phyloP scores from a whole-genome alignment of 306 rosid genomes.

The Pterocarpus macrocarpus region DNA sequence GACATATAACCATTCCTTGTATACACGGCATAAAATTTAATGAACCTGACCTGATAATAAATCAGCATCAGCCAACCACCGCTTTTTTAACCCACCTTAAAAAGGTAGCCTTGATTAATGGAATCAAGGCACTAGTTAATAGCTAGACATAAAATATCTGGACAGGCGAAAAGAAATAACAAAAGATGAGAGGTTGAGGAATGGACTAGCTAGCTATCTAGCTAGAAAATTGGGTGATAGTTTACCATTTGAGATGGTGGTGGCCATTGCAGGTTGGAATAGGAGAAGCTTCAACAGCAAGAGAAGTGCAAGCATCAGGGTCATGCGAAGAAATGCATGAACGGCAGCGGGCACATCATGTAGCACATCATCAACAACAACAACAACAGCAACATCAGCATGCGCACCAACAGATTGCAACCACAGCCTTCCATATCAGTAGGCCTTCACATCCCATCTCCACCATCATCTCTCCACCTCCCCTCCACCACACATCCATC shows the following conservation, averaged over 20 bases:
- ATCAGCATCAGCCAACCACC: conserved; percentile 58
- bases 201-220: conserved; percentile 47
- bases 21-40: conserved; percentile 53
- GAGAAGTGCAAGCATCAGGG: conserved; percentile 55
- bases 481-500: conserved; percentile 75
- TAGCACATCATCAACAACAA: conserved; percentile 54
- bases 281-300: conserved; percentile 69
- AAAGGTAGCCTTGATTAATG: conserved; percentile 34
- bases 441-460: conserved; percentile 74
- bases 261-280: conserved; percentile 68
- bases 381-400: conserved; percentile 53
- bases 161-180: background rate
- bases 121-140: conserved; percentile 12
- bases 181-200: conserved; percentile 31
- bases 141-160: background rate
- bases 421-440: conserved; percentile 66
- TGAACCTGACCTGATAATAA: conserved; percentile 50
- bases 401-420: conserved; percentile 54
- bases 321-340: conserved; percentile 65
- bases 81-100: conserved; percentile 41
- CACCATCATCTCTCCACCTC: conserved; percentile 66
- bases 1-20: conserved; percentile 62
- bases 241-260: conserved; percentile 5
- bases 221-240: conserved; percentile 26
- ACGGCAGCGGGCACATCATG: conserved; percentile 18